phyloP scores from a whole-genome alignment of 768 basidiomycete genomes.

The Nidularia sp. region DNA sequence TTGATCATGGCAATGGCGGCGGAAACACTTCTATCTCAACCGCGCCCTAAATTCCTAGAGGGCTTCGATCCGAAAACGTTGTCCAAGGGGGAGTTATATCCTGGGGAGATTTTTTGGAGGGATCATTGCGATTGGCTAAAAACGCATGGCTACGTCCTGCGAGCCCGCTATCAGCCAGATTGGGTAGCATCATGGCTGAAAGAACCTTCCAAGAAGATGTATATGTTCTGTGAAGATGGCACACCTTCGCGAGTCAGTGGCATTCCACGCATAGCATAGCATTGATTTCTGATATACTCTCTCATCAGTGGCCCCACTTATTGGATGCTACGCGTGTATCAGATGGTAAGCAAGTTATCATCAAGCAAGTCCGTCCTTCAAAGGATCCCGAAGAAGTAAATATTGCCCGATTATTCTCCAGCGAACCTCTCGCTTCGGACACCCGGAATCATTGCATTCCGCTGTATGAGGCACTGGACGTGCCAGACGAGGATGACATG shows the following conservation, averaged over 20 bases:
- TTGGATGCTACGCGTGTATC: background rate
- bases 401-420: background rate
- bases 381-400: background rate
- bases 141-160: background rate
- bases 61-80: too few relatives aligned
- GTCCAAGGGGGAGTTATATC: background rate
- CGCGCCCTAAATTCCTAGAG: too few relatives aligned
- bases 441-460: slow-evolving; percentile 16
- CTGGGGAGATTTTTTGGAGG: background rate
- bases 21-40: too few relatives aligned
- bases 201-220: background rate
- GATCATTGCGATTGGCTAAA: background rate
- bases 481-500: slow-evolving; percentile 8
- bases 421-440: slow-evolving; percentile 3
- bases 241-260: background rate
- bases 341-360: background rate
- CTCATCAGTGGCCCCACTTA: background rate
- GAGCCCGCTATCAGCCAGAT: background rate
- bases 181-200: background rate
- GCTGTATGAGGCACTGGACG: slow-evolving; percentile 13
- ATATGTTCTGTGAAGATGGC: background rate
- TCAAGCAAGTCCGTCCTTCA: background rate
- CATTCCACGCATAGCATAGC: background rate
- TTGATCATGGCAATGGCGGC: too few relatives aligned
- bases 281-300: background rate